Base-by-base conservation (phyloP, 1,139 yeast species). In the Scheffersomyces parashehatae region DNA sequence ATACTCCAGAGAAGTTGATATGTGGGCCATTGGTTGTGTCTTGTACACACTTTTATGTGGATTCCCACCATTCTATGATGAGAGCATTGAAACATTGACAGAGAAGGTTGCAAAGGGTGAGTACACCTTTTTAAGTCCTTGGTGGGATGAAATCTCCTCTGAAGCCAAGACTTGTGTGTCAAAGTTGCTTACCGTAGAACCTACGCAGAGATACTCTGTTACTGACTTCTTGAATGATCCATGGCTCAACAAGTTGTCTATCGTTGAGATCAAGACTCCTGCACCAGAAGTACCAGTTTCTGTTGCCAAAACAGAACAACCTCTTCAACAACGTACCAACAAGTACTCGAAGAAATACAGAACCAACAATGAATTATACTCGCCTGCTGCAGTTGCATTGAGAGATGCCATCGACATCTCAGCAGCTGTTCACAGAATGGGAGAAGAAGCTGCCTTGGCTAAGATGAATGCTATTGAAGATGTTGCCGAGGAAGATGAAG, bases 401-500 rank as follows among this genome's bases (percentile, higher is more conserved):
- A 85, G 90, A 55, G 99, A 93, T 58, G 97, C 96, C 8, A 91
- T 91, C 66, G 99, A 93, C 60, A 87, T 93, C 12, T 85, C 96
- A 14, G 84, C 95, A 46, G 97, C 97, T 0, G 96, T 93, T 7
- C 96, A 90, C 61, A 83, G 99, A 64, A 82, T 82, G 75, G 96
- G 91, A 34, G 96, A 88, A 66, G 97, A 89, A 59, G 85, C 84
- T 16, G 78, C 82, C 2, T 67, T 82, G 37, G 62, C 71, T 16
- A 67, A 62, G 40, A 61, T 61, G 38, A 52, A 60, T 34, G 51
- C 52, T 28, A 54, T 60, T 10, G 50, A 51, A 20, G 55, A 57
- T 29, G 55, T 63, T 47, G 52, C 59, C 37, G 62, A 65, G 40
- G 60, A 64, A 29, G 58, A 68, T 40, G 75, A 66, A 40, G 77